Evolutionary conservation across 768 basidiomycete species (phyloP).

Genomic region (Lactarius psammicola): DNA sequence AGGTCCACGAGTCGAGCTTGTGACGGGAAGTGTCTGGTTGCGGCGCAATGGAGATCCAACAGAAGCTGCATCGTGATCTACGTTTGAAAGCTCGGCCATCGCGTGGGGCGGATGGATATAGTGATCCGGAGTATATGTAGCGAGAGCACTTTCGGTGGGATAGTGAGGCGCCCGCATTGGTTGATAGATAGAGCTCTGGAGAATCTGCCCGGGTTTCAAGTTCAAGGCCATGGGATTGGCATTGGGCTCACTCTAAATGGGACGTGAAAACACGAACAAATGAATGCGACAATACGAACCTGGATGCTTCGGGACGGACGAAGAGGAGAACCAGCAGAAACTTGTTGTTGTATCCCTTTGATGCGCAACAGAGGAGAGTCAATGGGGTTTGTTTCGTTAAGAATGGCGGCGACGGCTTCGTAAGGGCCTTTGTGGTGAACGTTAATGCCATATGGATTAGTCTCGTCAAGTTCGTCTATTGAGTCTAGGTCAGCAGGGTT

Average conservation of each 20-base stretch:
- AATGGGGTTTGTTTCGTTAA: conserved; percentile 19
- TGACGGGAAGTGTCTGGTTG: conserved; percentile 19
- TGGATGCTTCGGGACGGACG: conserved; percentile 9
- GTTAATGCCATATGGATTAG: conserved; percentile 60
- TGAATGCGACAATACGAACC: conserved; percentile 10
- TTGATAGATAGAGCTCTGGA: conserved; percentile 30
- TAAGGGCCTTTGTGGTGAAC: conserved; percentile 77
- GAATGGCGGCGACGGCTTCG: conserved; percentile 48
- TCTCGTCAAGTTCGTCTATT: conserved; percentile 78
- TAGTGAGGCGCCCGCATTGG: conserved; percentile 17
- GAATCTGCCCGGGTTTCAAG: conserved; percentile 37
- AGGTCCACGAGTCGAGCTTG: conserved; percentile 4
- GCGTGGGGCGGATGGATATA: conserved; percentile 8
- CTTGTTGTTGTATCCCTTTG: conserved; percentile 18
- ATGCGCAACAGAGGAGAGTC: conserved; percentile 20
- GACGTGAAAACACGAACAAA: conserved; percentile 8
- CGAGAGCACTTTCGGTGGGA: conserved; percentile 18
- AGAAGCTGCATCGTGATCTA: conserved; percentile 1
- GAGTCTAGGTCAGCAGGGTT: conserved; percentile 50
- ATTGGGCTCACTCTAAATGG: conserved; percentile 16
- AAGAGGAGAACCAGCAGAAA: conserved; percentile 2
- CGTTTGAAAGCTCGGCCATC: not conserved
- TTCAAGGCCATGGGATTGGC: conserved; percentile 32
- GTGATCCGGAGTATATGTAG: conserved; percentile 16
- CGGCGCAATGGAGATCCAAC: conserved; percentile 11